phyloP scores from a whole-genome alignment of 1,139 yeast genomes.

The Wickerhamiella infanticola region DNA sequence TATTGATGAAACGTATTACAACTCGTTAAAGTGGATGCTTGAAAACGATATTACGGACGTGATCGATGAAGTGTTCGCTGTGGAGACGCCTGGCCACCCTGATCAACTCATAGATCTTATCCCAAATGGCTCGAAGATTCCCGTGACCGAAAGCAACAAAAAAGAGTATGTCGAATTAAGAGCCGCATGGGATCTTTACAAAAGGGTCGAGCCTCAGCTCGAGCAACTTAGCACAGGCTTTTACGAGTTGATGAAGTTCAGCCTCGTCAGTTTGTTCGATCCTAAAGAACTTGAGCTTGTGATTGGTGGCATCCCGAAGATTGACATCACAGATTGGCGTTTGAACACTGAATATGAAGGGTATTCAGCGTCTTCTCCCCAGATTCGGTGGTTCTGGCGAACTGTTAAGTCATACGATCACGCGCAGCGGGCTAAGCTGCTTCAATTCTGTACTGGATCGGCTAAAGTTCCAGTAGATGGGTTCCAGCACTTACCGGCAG shows the following conservation, averaged over 20 bases:
- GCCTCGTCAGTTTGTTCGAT: conserved; percentile 73
- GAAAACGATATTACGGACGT: conserved; percentile 93
- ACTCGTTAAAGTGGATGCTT: conserved; percentile 88
- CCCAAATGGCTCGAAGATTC: conserved; percentile 66
- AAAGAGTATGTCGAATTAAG: conserved; percentile 75
- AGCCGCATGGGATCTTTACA: conserved; percentile 73
- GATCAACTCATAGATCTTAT: conserved; percentile 73
- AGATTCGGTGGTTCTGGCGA: conserved; percentile 96
- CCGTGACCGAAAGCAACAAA: conserved; percentile 85
- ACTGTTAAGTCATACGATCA: conserved; percentile 89
- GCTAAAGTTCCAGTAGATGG: conserved; percentile 94
- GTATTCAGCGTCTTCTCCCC: conserved; percentile 72
- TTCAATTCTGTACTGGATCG: conserved; percentile 96
- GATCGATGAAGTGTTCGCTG: conserved; percentile 88
- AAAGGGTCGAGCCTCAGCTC: conserved; percentile 78
- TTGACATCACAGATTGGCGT: conserved; percentile 93
- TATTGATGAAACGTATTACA: conserved; percentile 80
- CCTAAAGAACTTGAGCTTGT: conserved; percentile 90
- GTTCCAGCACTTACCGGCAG: conserved; percentile 77
- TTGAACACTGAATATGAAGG: conserved; percentile 70
- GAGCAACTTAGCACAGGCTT: conserved; percentile 62
- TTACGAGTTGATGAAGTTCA: conserved; percentile 84
- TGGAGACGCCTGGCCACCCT: conserved; percentile 90
- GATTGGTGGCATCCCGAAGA: conserved; percentile 90
- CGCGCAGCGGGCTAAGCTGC: conserved; percentile 83